Evolutionary conservation across 116 monocot species (phyloP), one percentile per base, ranked within the genome.

Genomic region (Phalaenopsis hybrid): DNA sequence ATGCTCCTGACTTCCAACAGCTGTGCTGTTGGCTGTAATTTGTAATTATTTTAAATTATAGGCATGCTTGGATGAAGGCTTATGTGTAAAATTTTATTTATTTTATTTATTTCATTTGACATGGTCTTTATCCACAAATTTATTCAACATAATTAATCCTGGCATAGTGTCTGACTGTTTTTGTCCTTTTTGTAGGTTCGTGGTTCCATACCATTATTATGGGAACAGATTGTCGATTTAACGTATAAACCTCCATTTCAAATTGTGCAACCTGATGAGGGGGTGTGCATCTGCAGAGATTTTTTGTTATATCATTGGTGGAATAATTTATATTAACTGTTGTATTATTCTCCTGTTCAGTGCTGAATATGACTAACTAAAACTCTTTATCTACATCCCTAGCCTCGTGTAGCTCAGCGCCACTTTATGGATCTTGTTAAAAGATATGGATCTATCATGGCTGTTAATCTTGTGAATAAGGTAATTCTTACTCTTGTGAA

Each of bases 141-240:
- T 74, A 5, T 44, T 3, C 44, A 18, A 45, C 25, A 0, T 5
- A 70, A 61, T 20, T 16, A 20, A 37, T 5, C 44, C 17, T 18
- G 44, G 20, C 45, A 20, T 45, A 44, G 75, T 75, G 17, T 45
- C 44, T 75, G 45, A 46, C 8, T 75, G 43, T 20, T 75, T 46
- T 33, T 75, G 44, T 6, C 1, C 37, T 37, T 44, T 44, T 46
- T 75, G 72, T 83, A 99, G 99, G 90, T 94, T 81, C 92, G 99
- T 79, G 99, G 99, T 1, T 99, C 99, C 61, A 99, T 99, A 55
- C 99, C 99, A 81, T 89, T 99, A 76, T 79, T 99, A 74, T 99
- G 99, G 99, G 95, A 94, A 78, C 99, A 99, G 79, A 95, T 95
- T 89, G 99, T 99, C 73, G 95, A 99, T 88, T 88, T 99, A 85